These are phyloP conservation scores for Circinella umbellata DNA, from an alignment of 371 early-diverging fungal genomes.

Conservation along the genomic window DNA sequence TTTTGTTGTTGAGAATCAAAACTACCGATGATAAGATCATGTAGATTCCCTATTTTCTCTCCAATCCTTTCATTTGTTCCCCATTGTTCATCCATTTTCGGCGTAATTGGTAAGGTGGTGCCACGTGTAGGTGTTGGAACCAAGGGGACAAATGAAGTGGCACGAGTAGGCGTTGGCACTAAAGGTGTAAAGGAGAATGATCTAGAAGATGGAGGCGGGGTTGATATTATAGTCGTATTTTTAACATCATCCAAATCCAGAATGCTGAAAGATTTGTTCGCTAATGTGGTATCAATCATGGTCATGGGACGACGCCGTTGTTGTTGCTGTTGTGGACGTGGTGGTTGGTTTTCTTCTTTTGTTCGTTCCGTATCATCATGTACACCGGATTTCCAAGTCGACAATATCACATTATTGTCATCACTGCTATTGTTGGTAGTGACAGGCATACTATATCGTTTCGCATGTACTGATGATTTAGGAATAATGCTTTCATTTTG, in stretches of 20 bases:
- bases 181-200: slow-evolving; percentile 2
- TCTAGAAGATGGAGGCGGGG: neutral
- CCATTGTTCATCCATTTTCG: neutral
- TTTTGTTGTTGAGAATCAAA: no score
- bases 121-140: no score
- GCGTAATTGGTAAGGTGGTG: neutral
- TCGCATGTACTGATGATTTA: neutral
- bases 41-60: no score
- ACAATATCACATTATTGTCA: no score
- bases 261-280: neutral
- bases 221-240: neutral
- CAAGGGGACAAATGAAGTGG: neutral
- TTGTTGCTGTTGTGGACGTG: neutral
- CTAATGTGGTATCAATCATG: neutral
- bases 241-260: neutral
- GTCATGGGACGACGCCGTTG: neutral
- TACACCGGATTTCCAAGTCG: no score
- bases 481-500: neutral
- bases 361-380: no score
- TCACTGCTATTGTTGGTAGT: neutral
- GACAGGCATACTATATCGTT: slow-evolving; percentile 2
- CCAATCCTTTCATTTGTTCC: no score
- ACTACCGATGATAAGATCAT: no score
- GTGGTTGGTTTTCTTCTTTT: neutral
- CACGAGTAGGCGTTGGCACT: neutral